phyloP scores from a whole-genome alignment of 1,284 basidiomycete genomes.

The Ustilago trichophora region DNA sequence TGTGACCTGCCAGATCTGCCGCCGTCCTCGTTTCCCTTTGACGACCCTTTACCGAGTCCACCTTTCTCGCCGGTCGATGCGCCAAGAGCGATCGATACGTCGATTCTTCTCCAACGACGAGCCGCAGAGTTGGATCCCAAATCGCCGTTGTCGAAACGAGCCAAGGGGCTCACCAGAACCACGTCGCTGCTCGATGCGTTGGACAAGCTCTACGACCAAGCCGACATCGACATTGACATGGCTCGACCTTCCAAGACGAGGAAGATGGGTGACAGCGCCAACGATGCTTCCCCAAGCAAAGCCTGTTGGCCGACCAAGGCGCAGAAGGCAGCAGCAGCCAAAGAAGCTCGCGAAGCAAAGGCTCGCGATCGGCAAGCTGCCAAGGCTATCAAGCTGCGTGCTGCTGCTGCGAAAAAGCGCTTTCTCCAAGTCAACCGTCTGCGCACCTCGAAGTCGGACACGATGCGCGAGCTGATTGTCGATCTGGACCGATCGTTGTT shows the following conservation, averaged over 20 bases:
- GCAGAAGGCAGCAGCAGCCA: slow-evolving; percentile 9
- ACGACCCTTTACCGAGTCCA: slow-evolving; percentile 16
- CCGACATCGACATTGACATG: neutral
- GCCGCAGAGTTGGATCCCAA: neutral
- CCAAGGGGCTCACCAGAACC: slow-evolving; percentile 2
- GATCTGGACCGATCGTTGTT: slow-evolving; percentile 39
- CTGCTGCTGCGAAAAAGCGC: slow-evolving; percentile 29
- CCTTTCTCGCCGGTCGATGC: slow-evolving; percentile 15
- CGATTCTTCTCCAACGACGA: slow-evolving; percentile 9
- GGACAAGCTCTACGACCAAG: slow-evolving; percentile 19
- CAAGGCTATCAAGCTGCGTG: slow-evolving; percentile 24
- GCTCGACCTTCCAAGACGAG: no score
- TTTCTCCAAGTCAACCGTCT: slow-evolving; percentile 47
- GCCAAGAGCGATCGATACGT: neutral
- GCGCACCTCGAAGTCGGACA: slow-evolving; percentile 38
- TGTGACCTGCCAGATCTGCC: slow-evolving; percentile 5
- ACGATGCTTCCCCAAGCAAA: neutral
- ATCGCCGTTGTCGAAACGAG: slow-evolving; percentile 9
- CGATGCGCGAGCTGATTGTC: slow-evolving; percentile 45
- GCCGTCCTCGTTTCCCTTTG: slow-evolving; percentile 19
- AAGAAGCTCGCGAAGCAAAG: slow-evolving; percentile 28
- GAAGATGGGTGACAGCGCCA: neutral
- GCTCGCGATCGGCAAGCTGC: slow-evolving; percentile 25
- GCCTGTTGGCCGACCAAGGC: neutral
- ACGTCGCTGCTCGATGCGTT: slow-evolving; percentile 34